A percentile compares a stretch with the other conserved stretches of the same genome.
phyloP scores from a whole-genome alignment of 2,329 filamentous ascomycete species.

The Thermomyces lanuginosus region DNA sequence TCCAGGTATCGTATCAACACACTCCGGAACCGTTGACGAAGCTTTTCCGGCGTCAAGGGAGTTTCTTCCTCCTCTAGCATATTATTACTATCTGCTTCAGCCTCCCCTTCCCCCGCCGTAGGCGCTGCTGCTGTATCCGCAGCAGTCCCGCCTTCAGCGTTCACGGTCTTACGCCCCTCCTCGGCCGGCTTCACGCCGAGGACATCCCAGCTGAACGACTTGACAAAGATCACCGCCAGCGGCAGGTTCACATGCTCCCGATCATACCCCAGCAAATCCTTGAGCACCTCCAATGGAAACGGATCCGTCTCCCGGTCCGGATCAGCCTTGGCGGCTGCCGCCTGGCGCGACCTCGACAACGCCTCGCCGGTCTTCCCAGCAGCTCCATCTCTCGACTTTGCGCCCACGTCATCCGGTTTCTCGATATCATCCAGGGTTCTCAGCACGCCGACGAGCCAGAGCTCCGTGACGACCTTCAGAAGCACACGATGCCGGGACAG shows the following conservation, averaged over 20 bases:
- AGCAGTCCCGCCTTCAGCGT: constrained; percentile 57
- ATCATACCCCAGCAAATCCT: constrained; percentile 87
- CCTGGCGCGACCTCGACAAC: constrained; percentile 47
- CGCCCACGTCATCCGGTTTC: constrained; percentile 44
- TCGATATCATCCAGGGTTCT: constrained; percentile 60
- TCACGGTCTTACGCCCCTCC: constrained; percentile 69
- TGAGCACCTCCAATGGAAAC: constrained; percentile 92
- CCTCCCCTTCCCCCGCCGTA: constrained; percentile 37
- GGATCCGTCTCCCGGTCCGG: constrained; percentile 62
- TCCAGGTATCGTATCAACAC: constrained; percentile 80
- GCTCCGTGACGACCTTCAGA: constrained; percentile 76
- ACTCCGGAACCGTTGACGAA: constrained; percentile 73
- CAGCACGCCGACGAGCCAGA: constrained; percentile 85
- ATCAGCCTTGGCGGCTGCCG: constrained; percentile 38
- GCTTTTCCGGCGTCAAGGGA: constrained; percentile 57
- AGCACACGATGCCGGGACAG: constrained; percentile 71
- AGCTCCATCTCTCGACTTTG: constrained; percentile 37
- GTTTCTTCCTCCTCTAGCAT: constrained; percentile 39
- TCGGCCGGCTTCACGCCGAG: constrained; percentile 58
- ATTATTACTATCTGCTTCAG: constrained; percentile 27
- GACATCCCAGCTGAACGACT: constrained; percentile 91
- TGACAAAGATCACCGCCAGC: constrained; percentile 85
- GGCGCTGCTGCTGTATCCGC: constrained; percentile 33
- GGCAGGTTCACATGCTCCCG: constrained; percentile 83
- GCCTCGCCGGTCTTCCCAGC: constrained; percentile 35